A percentile compares a stretch with the other conserved stretches of the same genome.
Conservation (phyloP, 1,284 basidiomycete genomes). For the Ceratobasidium sp. region DNA sequence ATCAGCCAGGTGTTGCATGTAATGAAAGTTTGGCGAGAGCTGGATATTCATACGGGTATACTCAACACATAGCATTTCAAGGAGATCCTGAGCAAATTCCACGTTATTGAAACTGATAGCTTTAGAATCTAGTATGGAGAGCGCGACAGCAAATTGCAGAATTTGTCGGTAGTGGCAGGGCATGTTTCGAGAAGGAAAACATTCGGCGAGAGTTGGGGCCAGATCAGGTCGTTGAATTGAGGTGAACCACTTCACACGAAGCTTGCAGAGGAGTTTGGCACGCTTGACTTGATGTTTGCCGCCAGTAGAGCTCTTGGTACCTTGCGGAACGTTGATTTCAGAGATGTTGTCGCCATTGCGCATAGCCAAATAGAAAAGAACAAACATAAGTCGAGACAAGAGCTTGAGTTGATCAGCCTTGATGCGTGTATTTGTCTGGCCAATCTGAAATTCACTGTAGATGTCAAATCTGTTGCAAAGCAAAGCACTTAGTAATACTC, state of each 20-base stretch:
- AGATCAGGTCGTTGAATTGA: conserved; percentile 9
- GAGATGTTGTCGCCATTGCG: neutral
- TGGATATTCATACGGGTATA: neutral
- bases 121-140: neutral
- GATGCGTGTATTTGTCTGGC: neutral
- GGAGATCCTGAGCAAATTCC: neutral
- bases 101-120: neutral
- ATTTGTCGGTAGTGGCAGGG: conserved; percentile 5
- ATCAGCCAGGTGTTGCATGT: conserved; percentile 12
- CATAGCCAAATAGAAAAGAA: conserved; percentile 1
- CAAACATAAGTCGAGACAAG: neutral
- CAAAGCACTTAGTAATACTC: neutral
- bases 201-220: neutral
- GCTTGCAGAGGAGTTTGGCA: neutral
- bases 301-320: neutral
- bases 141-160: neutral
- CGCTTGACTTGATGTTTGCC: neutral
- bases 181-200: conserved; percentile 1
- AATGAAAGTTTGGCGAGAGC: conserved; percentile 5
- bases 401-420: conserved; percentile 32
- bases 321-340: neutral
- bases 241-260: neutral
- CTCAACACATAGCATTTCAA: neutral
- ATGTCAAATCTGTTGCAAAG: neutral
- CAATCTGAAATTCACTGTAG: neutral